These are phyloP conservation scores for Sclerotinia trifoliorum DNA, from an alignment of 2,329 filamentous ascomycete species.

Conservation along the genomic window DNA sequence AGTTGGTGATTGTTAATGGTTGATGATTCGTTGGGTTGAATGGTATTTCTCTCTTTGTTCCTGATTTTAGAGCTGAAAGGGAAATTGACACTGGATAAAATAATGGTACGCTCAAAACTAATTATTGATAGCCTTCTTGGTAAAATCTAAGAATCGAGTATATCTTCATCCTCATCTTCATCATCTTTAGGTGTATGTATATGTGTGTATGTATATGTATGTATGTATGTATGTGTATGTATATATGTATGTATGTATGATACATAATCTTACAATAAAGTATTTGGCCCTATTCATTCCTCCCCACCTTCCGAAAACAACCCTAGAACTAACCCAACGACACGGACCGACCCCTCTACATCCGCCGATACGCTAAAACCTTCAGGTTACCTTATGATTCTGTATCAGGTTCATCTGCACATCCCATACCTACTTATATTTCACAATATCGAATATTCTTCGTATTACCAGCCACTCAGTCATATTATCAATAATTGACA, in stretches of 20 bases:
- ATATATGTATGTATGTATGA: too few species aligned
- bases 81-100: background rate
- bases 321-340: background rate
- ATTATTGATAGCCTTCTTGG: background rate
- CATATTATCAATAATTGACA: background rate
- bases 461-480: background rate
- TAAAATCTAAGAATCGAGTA: background rate
- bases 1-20: background rate
- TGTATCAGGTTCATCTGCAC: background rate
- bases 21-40: background rate
- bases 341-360: background rate
- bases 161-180: background rate
- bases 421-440: background rate
- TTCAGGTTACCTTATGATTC: background rate
- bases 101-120: background rate
- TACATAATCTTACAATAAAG: too few species aligned
- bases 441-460: background rate
- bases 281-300: too few species aligned
- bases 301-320: conserved; percentile 6
- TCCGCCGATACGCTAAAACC: background rate
- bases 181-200: too few species aligned
- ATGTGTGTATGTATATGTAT: too few species aligned
- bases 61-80: background rate
- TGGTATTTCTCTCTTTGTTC: background rate
- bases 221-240: too few species aligned